These are phyloP conservation scores for Leucocoprinus birnbaumii DNA, from an alignment of 768 basidiomycete genomes.

Conservation along the genomic window DNA sequence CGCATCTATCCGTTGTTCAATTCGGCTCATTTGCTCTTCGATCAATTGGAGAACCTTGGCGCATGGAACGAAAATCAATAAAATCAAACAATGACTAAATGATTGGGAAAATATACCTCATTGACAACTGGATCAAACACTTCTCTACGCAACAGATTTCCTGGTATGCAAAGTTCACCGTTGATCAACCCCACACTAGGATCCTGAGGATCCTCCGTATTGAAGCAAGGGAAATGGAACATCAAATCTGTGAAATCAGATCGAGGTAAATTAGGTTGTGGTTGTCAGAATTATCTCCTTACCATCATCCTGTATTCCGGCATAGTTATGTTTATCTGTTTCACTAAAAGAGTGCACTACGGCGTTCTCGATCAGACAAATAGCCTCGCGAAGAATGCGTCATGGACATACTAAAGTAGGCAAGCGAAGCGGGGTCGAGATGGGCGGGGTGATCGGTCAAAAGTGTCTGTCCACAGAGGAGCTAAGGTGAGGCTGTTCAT, in stretches of 20 bases:
- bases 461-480: conserved; percentile 33
- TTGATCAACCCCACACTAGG: conserved; percentile 76
- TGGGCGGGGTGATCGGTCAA: conserved; percentile 84
- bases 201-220: conserved; percentile 81
- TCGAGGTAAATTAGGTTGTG: conserved; percentile 2
- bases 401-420: conserved; percentile 64
- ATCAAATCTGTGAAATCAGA: conserved; percentile 52
- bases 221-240: conserved; percentile 91
- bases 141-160: conserved; percentile 71
- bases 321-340: conserved; percentile 80
- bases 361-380: conserved; percentile 7
- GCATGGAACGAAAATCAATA: not conserved
- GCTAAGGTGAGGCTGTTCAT: not conserved
- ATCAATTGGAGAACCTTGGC: conserved; percentile 72
- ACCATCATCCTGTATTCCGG: conserved; percentile 76
- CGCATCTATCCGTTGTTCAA: conserved; percentile 75
- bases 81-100: not conserved
- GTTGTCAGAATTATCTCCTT: conserved; percentile 17
- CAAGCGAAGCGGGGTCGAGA: conserved; percentile 76
- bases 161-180: conserved; percentile 82
- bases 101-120: conserved; percentile 48
- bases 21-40: conserved; percentile 67
- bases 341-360: conserved; percentile 83
- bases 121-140: conserved; percentile 91
- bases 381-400: not conserved